Percentiles rank a stretch among this genome's conserved stretches.
These are phyloP conservation scores for Populus nigra DNA, from an alignment of 345 rosid genomes.

Conservation along the genomic window DNA sequence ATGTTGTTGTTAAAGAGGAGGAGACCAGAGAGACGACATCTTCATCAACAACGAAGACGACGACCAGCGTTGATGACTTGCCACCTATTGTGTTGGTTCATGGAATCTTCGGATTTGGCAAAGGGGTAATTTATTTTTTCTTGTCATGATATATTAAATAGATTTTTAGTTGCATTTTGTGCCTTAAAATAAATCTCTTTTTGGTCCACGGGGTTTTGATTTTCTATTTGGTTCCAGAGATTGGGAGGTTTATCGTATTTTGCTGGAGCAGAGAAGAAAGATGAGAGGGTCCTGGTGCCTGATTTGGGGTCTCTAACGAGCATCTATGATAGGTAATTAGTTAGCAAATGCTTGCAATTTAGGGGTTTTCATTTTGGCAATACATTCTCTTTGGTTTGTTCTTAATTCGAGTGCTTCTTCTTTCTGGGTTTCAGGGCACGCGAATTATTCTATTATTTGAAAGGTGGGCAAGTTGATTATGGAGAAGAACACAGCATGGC, in stretches of 20 bases:
- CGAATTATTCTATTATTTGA: conserved; percentile 86
- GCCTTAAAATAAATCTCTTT: not conserved
- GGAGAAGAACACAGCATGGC: conserved; percentile 93
- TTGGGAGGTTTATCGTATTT: conserved; percentile 92
- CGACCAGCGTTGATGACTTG: conserved; percentile 35
- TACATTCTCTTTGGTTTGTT: not conserved
- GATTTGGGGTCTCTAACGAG: conserved; percentile 97
- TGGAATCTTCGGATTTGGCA: conserved; percentile 98
- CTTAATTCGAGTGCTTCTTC: not conserved
- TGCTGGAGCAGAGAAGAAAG: conserved; percentile 97
- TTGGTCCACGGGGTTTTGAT: not conserved
- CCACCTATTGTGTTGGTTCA: conserved; percentile 94
- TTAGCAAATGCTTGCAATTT: not conserved
- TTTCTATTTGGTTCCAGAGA: conserved; percentile 45
- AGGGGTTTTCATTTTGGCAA: not conserved
- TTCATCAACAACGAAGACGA: not conserved
- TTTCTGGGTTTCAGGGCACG: conserved; percentile 68
- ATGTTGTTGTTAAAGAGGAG: conserved; percentile 38
- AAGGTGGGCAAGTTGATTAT: conserved; percentile 90
- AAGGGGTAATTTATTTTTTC: conserved; percentile 55
- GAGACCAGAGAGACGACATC: conserved; percentile 8
- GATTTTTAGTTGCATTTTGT: not conserved
- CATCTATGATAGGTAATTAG: conserved; percentile 69
- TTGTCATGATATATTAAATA: not conserved
- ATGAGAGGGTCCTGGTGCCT: conserved; percentile 91